phyloP scores from a whole-genome alignment of 441 rosid species.

The Jatropha multifida region DNA sequence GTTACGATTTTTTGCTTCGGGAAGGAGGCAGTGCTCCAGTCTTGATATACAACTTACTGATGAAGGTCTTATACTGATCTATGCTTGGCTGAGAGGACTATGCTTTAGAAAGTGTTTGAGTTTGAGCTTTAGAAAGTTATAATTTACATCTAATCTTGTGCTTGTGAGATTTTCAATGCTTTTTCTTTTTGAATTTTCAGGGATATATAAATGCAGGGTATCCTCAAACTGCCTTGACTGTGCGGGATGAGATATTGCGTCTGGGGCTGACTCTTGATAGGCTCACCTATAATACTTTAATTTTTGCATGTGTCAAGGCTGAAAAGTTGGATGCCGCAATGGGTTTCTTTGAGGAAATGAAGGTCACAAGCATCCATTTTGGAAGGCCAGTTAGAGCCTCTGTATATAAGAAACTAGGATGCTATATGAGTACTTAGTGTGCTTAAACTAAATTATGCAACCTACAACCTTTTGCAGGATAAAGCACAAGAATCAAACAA shows the following conservation, averaged over 20 bases:
- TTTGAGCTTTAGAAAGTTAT: background rate
- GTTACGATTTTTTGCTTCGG: conserved; percentile 53
- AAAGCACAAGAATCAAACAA: conserved; percentile 38
- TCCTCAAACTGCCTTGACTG: conserved; percentile 53
- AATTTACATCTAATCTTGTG: background rate
- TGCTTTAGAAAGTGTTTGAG: background rate
- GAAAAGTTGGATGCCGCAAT: conserved; percentile 55
- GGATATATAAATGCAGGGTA: conserved; percentile 56
- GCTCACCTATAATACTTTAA: conserved; percentile 62
- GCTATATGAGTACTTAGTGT: conserved; percentile 27
- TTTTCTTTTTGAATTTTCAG: conserved; percentile 31
- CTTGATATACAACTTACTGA: conserved; percentile 60
- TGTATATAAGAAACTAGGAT: conserved; percentile 26
- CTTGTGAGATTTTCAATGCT: background rate
- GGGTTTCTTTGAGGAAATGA: conserved; percentile 61
- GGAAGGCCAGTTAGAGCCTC: conserved; percentile 48
- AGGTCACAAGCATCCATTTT: conserved; percentile 57
- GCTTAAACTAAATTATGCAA: conserved; percentile 21
- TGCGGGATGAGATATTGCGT: conserved; percentile 49
- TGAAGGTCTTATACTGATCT: conserved; percentile 54
- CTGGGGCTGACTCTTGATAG: conserved; percentile 65
- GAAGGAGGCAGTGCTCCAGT: conserved; percentile 55
- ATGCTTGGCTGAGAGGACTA: background rate
- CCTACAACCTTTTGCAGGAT: conserved; percentile 40
- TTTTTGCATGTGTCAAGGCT: conserved; percentile 54